A percentile compares a stretch with the other conserved stretches of the same genome.
Evolutionary conservation across 2,329 filamentous ascomycete species (phyloP).

Genomic region (Penicillium olsonii): DNA sequence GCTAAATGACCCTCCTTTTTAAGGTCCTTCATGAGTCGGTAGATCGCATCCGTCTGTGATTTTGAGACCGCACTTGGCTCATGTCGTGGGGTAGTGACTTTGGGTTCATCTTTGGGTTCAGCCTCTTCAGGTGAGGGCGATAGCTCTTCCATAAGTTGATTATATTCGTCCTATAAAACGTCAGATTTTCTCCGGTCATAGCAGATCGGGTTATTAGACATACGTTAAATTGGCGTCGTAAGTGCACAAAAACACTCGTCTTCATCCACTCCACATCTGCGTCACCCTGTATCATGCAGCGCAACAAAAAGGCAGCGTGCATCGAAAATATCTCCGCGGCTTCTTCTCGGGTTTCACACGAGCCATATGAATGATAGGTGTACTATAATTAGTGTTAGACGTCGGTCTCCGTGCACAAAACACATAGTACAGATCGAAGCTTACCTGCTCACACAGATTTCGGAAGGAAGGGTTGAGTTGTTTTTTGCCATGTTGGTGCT

Average conservation of each 20-base stretch:
- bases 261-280: constrained; percentile 48
- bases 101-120: constrained; percentile 21
- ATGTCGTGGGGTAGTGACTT: constrained; percentile 23
- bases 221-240: constrained; percentile 46
- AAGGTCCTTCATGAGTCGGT: constrained; percentile 39
- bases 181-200: neutral
- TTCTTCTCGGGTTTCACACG: constrained; percentile 47
- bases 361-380: constrained; percentile 43
- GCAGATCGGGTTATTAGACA: constrained; percentile 6
- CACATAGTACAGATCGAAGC: constrained; percentile 3
- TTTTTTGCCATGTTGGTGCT: constrained; percentile 47
- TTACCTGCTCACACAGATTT: constrained; percentile 44
- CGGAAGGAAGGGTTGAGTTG: constrained; percentile 40
- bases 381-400: constrained; percentile 32
- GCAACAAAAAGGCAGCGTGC: constrained; percentile 49
- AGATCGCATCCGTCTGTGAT: constrained; percentile 40
- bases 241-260: constrained; percentile 46
- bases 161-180: constrained; percentile 34
- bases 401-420: neutral
- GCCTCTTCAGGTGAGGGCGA: constrained; percentile 24
- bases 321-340: constrained; percentile 50
- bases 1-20: constrained; percentile 43
- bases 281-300: constrained; percentile 48
- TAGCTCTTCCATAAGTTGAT: constrained; percentile 29
- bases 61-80: constrained; percentile 31